phyloP scores from a whole-genome alignment of 140 eudicot genomes.

The Oenanthe javanica region DNA sequence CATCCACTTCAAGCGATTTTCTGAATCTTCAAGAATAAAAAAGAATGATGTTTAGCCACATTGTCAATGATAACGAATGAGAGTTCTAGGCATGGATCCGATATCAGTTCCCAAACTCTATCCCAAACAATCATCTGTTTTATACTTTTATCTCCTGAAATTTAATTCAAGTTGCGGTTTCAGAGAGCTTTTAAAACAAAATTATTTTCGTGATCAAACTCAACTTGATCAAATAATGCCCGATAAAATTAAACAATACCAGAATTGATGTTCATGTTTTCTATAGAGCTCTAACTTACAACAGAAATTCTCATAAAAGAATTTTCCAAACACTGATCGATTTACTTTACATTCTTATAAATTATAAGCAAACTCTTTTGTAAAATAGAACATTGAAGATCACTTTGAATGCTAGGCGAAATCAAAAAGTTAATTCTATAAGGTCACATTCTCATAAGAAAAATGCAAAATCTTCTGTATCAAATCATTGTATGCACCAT shows the following conservation, averaged over 20 bases:
- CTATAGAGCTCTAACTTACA: background rate
- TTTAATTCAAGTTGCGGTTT: too few species aligned
- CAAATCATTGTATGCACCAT: background rate
- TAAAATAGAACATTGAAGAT: background rate
- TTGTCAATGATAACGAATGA: too few species aligned
- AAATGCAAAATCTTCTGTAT: background rate
- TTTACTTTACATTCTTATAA: too few species aligned
- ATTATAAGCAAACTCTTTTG: too few species aligned
- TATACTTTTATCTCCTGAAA: background rate
- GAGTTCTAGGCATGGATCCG: too few species aligned
- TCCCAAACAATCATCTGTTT: background rate
- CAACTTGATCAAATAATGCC: background rate
- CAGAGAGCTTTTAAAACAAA: too few species aligned
- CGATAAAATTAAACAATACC: background rate
- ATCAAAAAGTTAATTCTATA: background rate
- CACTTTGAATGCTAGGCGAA: background rate
- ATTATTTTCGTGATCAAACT: background rate
- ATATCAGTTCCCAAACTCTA: background rate
- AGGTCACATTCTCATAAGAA: background rate
- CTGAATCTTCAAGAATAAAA: too few species aligned
- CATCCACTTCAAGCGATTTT: too few species aligned
- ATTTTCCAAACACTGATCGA: too few species aligned
- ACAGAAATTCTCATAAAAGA: background rate
- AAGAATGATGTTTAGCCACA: too few species aligned
- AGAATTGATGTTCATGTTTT: background rate